Evolutionary conservation across 176 grass and related monocot genomes (phyloP).

Genomic region (Tillandsia fasciculata): DNA sequence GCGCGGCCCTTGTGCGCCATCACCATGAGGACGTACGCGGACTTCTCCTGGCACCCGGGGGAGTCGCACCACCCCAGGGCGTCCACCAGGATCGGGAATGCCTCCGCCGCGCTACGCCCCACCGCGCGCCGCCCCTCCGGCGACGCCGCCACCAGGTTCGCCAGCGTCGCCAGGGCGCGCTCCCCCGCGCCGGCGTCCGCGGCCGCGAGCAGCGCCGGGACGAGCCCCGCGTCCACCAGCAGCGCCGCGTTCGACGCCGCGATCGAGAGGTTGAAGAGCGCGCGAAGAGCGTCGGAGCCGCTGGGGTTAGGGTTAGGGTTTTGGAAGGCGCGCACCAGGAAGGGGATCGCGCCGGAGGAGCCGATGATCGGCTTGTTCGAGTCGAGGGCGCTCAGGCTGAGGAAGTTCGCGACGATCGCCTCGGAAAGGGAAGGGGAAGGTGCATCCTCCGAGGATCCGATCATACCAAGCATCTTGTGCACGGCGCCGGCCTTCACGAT

Average conservation of each 20-base stretch:
- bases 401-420: constrained; percentile 77
- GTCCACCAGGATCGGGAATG: constrained; percentile 50
- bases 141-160: constrained; percentile 59
- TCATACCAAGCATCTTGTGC: constrained; percentile 86
- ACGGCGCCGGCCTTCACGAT: constrained; percentile 83
- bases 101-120: constrained; percentile 39
- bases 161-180: constrained; percentile 56
- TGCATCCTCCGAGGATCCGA: constrained; percentile 4
- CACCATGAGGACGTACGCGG: constrained; percentile 81
- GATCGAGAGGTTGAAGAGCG: constrained; percentile 80
- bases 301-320: constrained; percentile 14
- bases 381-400: constrained; percentile 87
- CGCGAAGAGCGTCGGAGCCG: constrained; percentile 56
- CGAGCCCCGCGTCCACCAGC: constrained; percentile 55
- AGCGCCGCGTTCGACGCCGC: constrained; percentile 39
- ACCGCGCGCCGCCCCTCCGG: constrained; percentile 57
- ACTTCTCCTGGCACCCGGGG: constrained; percentile 79
- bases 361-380: constrained; percentile 77
- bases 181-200: constrained; percentile 33
- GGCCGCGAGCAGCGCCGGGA: constrained; percentile 30
- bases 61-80: constrained; percentile 73
- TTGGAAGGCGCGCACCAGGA: constrained; percentile 50
- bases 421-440: constrained; percentile 17
- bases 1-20: constrained; percentile 63
- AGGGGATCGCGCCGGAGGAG: constrained; percentile 39